These are phyloP conservation scores for Eucalyptus dawsonii DNA, from an alignment of 345 rosid genomes.

Conservation along the genomic window DNA sequence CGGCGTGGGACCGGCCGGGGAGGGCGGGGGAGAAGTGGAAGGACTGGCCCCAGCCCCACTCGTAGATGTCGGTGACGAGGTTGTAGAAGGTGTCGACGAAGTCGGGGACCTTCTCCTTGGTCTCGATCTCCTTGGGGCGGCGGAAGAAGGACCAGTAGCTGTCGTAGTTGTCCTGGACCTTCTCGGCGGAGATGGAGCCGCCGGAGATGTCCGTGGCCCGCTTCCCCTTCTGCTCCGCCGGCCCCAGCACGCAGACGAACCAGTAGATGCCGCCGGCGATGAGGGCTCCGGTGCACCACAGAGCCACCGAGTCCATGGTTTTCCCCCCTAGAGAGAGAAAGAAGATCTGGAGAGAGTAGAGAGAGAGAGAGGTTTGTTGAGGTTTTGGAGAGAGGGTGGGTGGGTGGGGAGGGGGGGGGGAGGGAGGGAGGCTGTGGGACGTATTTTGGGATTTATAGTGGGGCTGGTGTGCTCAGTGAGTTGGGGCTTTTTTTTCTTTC, in stretches of 20 bases:
- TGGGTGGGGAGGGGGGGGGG: not conserved
- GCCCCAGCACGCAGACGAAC: constrained; percentile 83
- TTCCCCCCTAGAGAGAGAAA: not conserved
- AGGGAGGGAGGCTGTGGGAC: not conserved
- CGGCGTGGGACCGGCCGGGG: constrained; percentile 68
- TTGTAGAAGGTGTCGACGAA: constrained; percentile 94
- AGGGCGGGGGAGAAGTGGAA: constrained; percentile 92
- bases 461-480: not conserved
- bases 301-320: constrained; percentile 43
- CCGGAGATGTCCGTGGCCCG: constrained; percentile 73
- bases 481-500: not conserved
- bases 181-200: constrained; percentile 85
- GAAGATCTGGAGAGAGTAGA: not conserved
- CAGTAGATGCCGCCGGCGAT: constrained; percentile 69
- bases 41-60: constrained; percentile 99
- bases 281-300: constrained; percentile 62
- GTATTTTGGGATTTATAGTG: not conserved
- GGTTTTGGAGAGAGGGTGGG: not conserved
- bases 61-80: constrained; percentile 89
- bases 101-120: constrained; percentile 73
- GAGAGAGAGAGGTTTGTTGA: not conserved
- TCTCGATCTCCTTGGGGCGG: constrained; percentile 77
- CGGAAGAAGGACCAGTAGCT: constrained; percentile 86
- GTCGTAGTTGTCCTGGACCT: constrained; percentile 64
- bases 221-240: constrained; percentile 74